phyloP scores from a whole-genome alignment of 176 grass and related monocot genomes.

The Lolium rigidum region DNA sequence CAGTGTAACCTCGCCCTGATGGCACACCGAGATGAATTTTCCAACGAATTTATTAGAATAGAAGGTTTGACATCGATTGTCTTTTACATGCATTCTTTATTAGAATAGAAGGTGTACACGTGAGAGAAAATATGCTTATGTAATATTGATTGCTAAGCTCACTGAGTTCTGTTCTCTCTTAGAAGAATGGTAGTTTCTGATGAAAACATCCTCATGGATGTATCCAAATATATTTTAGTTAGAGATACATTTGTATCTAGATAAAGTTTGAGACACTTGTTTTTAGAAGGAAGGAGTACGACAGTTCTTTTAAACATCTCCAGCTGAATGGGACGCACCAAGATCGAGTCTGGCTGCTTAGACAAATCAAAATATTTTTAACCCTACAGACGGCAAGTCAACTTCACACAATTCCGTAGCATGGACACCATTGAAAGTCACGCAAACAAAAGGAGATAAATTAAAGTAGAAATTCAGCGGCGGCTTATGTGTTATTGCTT shows the following conservation, averaged over 20 bases:
- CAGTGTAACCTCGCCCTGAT: neutral
- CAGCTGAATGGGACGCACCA: neutral
- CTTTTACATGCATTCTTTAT: neutral
- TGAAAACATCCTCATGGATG: neutral
- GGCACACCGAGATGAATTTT: neutral
- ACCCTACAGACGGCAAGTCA: neutral
- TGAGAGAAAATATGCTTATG: neutral
- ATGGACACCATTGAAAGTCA: neutral
- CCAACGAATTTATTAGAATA: neutral
- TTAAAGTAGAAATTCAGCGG: neutral
- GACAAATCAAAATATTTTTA: neutral
- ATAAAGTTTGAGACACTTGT: too few relatives aligned
- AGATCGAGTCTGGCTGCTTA: neutral
- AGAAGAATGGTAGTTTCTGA: neutral
- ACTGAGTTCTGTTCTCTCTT: neutral
- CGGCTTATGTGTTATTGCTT: neutral
- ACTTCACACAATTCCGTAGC: neutral
- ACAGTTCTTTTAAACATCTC: neutral
- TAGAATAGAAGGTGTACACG: neutral
- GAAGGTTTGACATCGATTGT: neutral
- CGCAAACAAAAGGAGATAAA: neutral
- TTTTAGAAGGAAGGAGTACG: too few relatives aligned
- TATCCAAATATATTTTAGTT: too few relatives aligned
- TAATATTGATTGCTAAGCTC: neutral
- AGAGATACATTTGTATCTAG: too few relatives aligned